A percentile compares a stretch with the other conserved stretches of the same genome.
phyloP scores from a whole-genome alignment of 2,329 filamentous ascomycete species.

The Claviceps sp. region DNA sequence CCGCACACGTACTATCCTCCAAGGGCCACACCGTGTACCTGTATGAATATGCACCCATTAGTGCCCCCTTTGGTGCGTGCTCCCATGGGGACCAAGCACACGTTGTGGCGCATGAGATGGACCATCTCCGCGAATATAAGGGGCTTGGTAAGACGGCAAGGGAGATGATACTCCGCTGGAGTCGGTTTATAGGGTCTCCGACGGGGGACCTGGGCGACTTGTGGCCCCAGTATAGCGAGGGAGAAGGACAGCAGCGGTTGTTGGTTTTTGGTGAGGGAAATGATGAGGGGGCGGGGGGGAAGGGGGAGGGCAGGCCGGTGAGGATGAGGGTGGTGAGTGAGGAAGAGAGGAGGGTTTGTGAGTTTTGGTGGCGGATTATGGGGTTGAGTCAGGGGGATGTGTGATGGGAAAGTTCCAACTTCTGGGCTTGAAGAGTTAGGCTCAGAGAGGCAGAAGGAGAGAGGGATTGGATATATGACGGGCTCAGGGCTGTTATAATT shows the following conservation, averaged over 20 bases:
- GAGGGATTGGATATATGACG: too few species aligned
- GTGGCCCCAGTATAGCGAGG: conserved; percentile 28
- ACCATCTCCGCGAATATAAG: conserved; percentile 16
- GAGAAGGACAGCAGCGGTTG: conserved; percentile 15
- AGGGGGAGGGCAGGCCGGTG: conserved; percentile 27
- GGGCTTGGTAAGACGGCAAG: conserved; percentile 19
- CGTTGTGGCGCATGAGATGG: conserved; percentile 30
- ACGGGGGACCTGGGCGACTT: conserved; percentile 5
- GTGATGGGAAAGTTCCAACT: conserved; percentile 8
- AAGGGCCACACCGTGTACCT: conserved; percentile 31
- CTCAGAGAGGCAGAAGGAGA: too few species aligned
- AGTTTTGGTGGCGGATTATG: conserved; percentile 48
- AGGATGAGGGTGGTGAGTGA: conserved; percentile 27
- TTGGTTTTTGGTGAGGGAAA: conserved; percentile 49
- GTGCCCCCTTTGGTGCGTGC: conserved; percentile 21
- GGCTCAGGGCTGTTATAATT: too few species aligned
- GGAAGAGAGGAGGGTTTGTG: conserved; percentile 31
- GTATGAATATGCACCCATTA: conserved; percentile 46
- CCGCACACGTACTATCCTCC: conserved; percentile 28
- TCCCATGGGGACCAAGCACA: conserved; percentile 35
- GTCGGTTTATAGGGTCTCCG: background rate
- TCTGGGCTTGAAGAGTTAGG: background rate
- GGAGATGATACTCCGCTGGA: background rate
- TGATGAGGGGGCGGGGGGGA: conserved; percentile 33
- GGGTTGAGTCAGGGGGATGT: conserved; percentile 12